Evolutionary conservation across 164 flowering plant species (phyloP), one percentile per base, ranked within the genome.

Genomic region (Nymphaea thermarum): DNA sequence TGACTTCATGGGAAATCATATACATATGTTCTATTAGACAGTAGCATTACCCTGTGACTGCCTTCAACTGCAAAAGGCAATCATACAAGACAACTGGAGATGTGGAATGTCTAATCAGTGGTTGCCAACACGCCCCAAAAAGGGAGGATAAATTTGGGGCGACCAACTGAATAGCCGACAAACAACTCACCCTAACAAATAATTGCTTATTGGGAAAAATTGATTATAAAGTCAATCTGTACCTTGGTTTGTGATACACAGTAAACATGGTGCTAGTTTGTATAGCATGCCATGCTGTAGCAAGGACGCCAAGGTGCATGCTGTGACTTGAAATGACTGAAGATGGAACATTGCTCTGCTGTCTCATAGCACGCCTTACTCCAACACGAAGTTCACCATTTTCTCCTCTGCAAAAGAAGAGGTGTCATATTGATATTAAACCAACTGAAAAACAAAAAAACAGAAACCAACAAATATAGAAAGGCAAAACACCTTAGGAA

Each of bases 301-400:
- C 98, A 66, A 93, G 89, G 63, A 93, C 98, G 43, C 98, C 81
- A 25, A 78, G 78, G 67, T 78, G 81, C 81, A 78, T 78, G 67
- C 81, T 78, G 71, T 78, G 81, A 65, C 79, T 78, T 44, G 81
- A 78, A 45, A 78, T 78, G 25, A 78, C 81, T 3, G 81, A 78
- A 41, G 98, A 88, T 47, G 97, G 96, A 68, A 88, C 86, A 77
- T 88, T 90, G 25, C 83, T 82, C 72, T 87, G 95, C 72, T 91
- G 97, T 71, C 96, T 85, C 96, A 93, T 87, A 3, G 98, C 97
- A 17, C 97, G 86, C 62, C 97, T 81, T 1, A 93, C 98, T 69
- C 98, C 98, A 65, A 93, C 98, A 68, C 99, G 89, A 43, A 94
- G 90, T 67, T 91, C 96, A 6, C 93, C 97, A 78, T 83, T 90